Conservation (phyloP, 2,329 filamentous ascomycete genomes). For the Amylocarpus encephaloides region DNA sequence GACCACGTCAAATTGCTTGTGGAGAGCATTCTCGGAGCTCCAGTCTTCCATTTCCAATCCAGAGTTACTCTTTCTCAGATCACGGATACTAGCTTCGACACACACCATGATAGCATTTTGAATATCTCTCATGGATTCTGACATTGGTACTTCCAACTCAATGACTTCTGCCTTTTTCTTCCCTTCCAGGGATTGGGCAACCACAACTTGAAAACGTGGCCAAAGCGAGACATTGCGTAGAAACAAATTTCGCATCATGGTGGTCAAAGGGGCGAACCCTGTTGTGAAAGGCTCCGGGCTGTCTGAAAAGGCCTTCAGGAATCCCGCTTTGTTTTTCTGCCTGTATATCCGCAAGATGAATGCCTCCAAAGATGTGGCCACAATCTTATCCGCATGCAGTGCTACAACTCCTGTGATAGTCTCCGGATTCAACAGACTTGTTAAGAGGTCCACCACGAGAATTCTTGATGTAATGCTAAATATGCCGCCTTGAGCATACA, state of each 20-base stretch:
- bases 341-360: conserved; percentile 93
- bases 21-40: conserved; percentile 87
- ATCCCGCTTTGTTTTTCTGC: conserved; percentile 89
- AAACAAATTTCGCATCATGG: conserved; percentile 89
- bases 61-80: conserved; percentile 84
- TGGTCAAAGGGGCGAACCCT: conserved; percentile 81
- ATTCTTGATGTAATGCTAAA: conserved; percentile 96
- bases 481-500: conserved; percentile 84
- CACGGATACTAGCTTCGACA: conserved; percentile 88
- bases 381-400: conserved; percentile 79
- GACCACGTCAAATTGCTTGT: conserved; percentile 86
- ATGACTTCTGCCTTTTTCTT: conserved; percentile 94
- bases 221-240: conserved; percentile 82
- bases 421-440: conserved; percentile 71
- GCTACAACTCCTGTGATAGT: conserved; percentile 82
- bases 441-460: conserved; percentile 85
- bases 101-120: conserved; percentile 94
- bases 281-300: conserved; percentile 83
- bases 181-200: conserved; percentile 84
- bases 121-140: conserved; percentile 84
- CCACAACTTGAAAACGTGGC: conserved; percentile 87
- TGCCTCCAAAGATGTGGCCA: conserved; percentile 84
- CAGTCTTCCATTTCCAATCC: conserved; percentile 95
- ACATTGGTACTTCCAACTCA: conserved; percentile 94
- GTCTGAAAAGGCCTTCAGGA: conserved; percentile 94